Evolutionary conservation across 2,329 filamentous ascomycete genomes (phyloP).

Genomic region (Colletotrichum zoysiae): DNA sequence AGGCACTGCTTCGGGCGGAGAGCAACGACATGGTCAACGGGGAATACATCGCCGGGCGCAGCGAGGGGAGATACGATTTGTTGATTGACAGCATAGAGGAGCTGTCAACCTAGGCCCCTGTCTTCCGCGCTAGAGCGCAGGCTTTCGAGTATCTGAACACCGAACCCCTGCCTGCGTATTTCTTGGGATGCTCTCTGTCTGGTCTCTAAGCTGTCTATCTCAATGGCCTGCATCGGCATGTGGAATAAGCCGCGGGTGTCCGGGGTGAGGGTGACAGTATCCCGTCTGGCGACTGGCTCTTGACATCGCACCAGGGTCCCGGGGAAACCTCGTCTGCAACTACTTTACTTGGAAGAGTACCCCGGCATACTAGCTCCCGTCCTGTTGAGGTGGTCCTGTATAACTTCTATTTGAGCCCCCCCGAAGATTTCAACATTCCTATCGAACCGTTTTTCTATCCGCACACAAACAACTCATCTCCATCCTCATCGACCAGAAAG

Average conservation of each 20-base stretch:
- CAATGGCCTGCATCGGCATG: too few species aligned
- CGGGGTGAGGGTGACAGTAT: slow-evolving; percentile 11
- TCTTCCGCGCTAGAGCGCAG: background rate
- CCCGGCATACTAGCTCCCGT: background rate
- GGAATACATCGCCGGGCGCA: slow-evolving; percentile 41
- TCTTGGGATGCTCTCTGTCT: too few species aligned
- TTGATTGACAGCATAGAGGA: slow-evolving; percentile 47
- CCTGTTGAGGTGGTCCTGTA: background rate
- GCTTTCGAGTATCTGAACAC: background rate
- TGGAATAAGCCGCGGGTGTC: too few species aligned
- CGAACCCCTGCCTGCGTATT: background rate
- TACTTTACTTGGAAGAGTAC: background rate
- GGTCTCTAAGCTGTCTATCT: background rate
- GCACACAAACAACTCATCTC: too few species aligned
- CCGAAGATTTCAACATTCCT: background rate
- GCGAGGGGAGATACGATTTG: slow-evolving; percentile 46
- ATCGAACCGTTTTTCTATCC: background rate
- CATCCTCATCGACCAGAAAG: background rate
- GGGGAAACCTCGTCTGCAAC: background rate
- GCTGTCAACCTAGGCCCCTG: slow-evolving; percentile 2
- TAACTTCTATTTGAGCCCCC: slow-evolving; percentile 12
- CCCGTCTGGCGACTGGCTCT: background rate
- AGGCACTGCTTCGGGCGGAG: slow-evolving; percentile 44
- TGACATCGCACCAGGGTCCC: too few species aligned
- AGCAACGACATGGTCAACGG: slow-evolving; percentile 50